Base-by-base conservation (phyloP, 176 grass and related monocot genomes). In the Ensete glaucum region DNA sequence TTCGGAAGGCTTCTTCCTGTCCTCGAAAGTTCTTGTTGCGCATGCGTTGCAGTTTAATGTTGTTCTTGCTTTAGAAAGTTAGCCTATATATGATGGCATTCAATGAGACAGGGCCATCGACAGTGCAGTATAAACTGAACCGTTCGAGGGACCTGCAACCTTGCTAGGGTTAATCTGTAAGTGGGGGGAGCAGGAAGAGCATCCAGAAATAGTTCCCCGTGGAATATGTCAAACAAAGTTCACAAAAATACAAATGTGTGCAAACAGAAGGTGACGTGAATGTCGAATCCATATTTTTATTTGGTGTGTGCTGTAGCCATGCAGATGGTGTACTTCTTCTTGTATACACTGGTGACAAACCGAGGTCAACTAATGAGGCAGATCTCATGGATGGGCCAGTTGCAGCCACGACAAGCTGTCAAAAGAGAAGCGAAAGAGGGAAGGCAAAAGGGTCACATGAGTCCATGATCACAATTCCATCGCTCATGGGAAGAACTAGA, bases 361-460 rank as follows among this genome's bases (percentile, higher is more conserved):
- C 52, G 53, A 86, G 70, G 79, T 86, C 84, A 86, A 86, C 84
- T 86, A 82, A 74, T 54, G 55, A 86, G 78, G 80, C 53, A 78
- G 64, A 79, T 86, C 79, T 86, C 79, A 86, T 75, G 80, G 79
- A 70, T 78, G 76, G 51, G 24, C 54, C 57, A 52, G 29, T 72
- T 74, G 54, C 58, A 79, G 75, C 23, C 24, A 82, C 59, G 77
- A 54, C 83, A 76, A 80, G 76, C 83, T 80, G 73, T 76, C 73
- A 62, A 63, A 76, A 70, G 20, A 55, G 43, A 59, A 78, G 78
- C 58, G 67, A 55, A 49, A 72, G 51, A 64, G 26, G n/a, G 9
- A 24, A 79, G 49, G 43, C 19, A 63, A 53, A 73, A 73, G 53
- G 52, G 10, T 84, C 82, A 84, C 82, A 84, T 84, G 76, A 43